Conservation (phyloP, 495 filamentous ascomycete species). For the Jackrogersella multiformis region DNA sequence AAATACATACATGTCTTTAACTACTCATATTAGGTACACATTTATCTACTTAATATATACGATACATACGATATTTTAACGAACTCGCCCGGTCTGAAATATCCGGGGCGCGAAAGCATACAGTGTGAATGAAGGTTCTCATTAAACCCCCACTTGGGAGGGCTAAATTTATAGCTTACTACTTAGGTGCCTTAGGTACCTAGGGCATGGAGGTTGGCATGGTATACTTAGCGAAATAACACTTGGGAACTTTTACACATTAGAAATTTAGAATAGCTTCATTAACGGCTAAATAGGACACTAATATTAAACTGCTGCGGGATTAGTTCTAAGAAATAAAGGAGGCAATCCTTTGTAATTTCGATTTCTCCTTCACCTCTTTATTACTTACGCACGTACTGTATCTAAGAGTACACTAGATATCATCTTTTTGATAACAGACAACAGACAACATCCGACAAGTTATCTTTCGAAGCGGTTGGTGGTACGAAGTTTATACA, state of each 20-base stretch:
- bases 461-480: slow-evolving; percentile 2
- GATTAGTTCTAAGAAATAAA: background rate
- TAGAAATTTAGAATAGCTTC: too few relatives aligned
- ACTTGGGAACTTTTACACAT: too few relatives aligned
- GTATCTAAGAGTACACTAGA: too few relatives aligned
- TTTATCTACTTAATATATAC: background rate
- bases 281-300: too few relatives aligned
- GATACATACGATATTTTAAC: slow-evolving; percentile 15
- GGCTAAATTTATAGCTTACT: background rate
- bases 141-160: slow-evolving; percentile 8
- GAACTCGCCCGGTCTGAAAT: slow-evolving; percentile 8
- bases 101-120: slow-evolving; percentile 2
- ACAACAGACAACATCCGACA: background rate
- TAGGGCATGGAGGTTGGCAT: background rate
- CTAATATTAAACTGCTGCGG: too few relatives aligned
- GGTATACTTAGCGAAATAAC: too few relatives aligned
- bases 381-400: too few relatives aligned
- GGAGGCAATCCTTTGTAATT: background rate
- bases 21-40: background rate
- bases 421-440: slow-evolving; percentile 4
- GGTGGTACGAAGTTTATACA: background rate
- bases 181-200: background rate
- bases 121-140: slow-evolving; percentile 3
- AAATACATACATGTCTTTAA: background rate
- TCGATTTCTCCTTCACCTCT: too few relatives aligned